These are phyloP conservation scores for Mycena indigotica DNA, from an alignment of 768 basidiomycete genomes.

Conservation along the genomic window DNA sequence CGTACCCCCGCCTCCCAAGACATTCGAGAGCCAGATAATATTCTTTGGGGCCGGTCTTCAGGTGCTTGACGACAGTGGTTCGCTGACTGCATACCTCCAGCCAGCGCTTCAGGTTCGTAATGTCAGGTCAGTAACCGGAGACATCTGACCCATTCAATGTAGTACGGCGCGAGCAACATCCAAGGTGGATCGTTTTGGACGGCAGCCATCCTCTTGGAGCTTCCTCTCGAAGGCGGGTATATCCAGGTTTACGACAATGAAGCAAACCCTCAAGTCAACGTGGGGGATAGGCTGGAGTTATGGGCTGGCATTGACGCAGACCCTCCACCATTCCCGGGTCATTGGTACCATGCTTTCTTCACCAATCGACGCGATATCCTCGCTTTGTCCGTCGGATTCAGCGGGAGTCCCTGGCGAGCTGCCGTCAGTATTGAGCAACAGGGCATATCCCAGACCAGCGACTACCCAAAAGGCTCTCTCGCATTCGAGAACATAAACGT, in stretches of 20 bases:
- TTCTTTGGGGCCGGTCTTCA: not conserved
- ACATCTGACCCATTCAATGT: not conserved
- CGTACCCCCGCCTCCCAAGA: not conserved
- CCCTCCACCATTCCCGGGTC: not conserved
- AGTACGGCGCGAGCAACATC: not conserved
- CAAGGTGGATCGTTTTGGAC: not conserved
- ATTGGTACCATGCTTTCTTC: not conserved
- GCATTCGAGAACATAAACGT: not conserved
- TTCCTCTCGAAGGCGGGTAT: not conserved
- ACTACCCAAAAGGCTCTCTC: not conserved
- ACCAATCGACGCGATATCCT: not conserved
- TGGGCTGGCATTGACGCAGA: not conserved
- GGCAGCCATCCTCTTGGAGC: not conserved
- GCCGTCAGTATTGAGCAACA: not conserved
- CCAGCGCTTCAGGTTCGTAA: not conserved
- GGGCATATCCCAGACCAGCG: not conserved
- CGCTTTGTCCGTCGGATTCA: not conserved
- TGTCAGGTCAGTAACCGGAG: not conserved
- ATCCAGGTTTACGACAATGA: not conserved
- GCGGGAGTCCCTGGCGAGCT: not conserved
- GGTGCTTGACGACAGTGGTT: not conserved
- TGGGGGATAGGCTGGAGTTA: not conserved
- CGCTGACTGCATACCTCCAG: not conserved
- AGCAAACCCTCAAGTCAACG: not conserved
- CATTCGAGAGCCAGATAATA: not conserved